Evolutionary conservation across 2,329 filamentous ascomycete genomes (phyloP).

Genomic region (Trichophaea hybrida): DNA sequence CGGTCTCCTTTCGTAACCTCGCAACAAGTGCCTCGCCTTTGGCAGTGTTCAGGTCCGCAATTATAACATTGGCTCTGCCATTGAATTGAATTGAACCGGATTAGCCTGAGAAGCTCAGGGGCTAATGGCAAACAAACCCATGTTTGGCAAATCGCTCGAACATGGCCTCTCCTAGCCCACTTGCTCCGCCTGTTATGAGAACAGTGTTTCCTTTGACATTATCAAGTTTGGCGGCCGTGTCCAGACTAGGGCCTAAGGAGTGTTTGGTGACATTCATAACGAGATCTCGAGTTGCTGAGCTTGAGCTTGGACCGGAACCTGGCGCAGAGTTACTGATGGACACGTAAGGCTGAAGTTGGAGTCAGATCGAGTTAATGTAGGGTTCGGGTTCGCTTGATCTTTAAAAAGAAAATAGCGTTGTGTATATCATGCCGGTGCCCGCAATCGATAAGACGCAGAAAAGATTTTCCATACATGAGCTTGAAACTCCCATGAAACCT

Average conservation of each 20-base stretch:
- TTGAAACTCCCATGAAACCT: no score
- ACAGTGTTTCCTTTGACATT: constrained; percentile 41
- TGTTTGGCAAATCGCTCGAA: constrained; percentile 41
- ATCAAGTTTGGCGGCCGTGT: background rate
- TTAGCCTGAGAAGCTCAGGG: background rate
- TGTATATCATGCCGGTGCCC: no score
- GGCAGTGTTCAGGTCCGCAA: constrained; percentile 47
- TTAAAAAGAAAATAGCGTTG: no score
- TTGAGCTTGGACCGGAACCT: no score
- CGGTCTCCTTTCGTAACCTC: constrained; percentile 35
- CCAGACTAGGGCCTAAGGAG: background rate
- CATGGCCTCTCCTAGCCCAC: constrained; percentile 45
- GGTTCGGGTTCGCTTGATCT: no score
- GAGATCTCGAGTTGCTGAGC: background rate
- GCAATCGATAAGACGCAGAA: no score
- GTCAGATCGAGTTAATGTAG: no score
- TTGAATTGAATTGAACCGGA: background rate
- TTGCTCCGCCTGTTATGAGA: constrained; percentile 50
- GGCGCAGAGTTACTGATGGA: no score
- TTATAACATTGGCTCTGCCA: constrained; percentile 41
- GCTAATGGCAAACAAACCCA: constrained; percentile 29
- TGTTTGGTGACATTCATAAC: background rate
- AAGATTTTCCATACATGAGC: no score
- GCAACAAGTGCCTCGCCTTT: constrained; percentile 43
- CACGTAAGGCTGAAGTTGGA: no score